A percentile compares a stretch with the other conserved stretches of the same genome.
These are phyloP conservation scores for Urochloa ruziziensis DNA, from an alignment of 176 grass and related monocot species.

Conservation along the genomic window DNA sequence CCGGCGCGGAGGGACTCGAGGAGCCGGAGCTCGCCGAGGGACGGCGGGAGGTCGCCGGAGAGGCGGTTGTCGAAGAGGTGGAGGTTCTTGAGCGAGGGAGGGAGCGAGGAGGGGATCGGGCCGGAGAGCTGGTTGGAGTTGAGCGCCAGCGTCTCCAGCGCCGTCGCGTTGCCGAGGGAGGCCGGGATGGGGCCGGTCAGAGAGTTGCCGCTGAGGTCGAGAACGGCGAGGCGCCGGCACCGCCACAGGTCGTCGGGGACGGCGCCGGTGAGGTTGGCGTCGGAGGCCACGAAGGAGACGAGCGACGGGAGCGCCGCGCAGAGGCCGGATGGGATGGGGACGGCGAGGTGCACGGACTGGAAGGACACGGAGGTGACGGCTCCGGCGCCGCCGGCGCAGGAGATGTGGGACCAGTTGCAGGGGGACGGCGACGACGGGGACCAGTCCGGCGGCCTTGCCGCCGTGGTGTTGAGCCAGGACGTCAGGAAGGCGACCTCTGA, in stretches of 20 bases:
- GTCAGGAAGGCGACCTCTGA: conserved; percentile 54
- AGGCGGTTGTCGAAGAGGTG: conserved; percentile 76
- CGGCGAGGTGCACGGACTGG: conserved; percentile 68
- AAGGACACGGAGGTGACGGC: conserved; percentile 45
- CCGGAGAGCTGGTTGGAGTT: conserved; percentile 86
- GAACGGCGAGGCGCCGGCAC: conserved; percentile 56
- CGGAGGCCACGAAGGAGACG: conserved; percentile 48
- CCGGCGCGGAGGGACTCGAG: conserved; percentile 74
- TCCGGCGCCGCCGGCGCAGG: conserved; percentile 25
- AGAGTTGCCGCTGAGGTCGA: conserved; percentile 75
- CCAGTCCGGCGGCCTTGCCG: conserved; percentile 58
- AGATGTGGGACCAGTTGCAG: conserved; percentile 83
- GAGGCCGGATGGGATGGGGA: conserved; percentile 26
- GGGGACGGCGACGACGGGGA: conserved; percentile 44
- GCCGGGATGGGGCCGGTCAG: conserved; percentile 61
- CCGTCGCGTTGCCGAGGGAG: conserved; percentile 42
- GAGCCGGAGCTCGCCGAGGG: conserved; percentile 54
- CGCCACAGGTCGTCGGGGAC: conserved; percentile 50
- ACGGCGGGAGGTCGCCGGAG: conserved; percentile 62
- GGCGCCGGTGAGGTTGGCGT: conserved; percentile 72
- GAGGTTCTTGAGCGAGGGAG: conserved; percentile 38
- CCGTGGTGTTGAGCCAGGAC: conserved; percentile 66
- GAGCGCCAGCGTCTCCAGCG: conserved; percentile 37
- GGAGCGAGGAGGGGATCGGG: conserved; percentile 45
- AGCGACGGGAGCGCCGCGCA: conserved; percentile 53